phyloP scores from a whole-genome alignment of 2,329 filamentous ascomycete genomes.

The Coleophoma cylindrospora region DNA sequence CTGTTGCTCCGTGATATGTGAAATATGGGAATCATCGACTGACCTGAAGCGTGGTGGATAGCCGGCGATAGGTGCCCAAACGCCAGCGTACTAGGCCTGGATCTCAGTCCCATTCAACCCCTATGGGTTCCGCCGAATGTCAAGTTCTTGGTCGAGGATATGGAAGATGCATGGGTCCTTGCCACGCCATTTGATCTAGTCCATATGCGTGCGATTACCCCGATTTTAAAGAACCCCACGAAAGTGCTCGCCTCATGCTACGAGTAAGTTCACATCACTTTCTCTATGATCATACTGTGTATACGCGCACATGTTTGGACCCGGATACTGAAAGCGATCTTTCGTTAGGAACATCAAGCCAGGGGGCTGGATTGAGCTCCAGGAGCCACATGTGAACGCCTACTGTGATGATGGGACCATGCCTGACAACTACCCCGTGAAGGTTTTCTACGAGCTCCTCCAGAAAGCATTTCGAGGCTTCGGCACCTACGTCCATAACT shows the following conservation, averaged over 20 bases:
- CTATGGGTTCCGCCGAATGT: conserved; percentile 23
- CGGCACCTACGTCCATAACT: conserved; percentile 5
- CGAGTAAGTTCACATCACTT: too few species aligned
- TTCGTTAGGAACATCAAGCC: conserved; percentile 7
- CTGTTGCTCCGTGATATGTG: background rate
- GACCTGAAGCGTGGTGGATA: background rate
- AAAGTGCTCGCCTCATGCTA: background rate
- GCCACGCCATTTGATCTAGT: conserved; percentile 30
- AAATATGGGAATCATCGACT: background rate
- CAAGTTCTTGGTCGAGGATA: conserved; percentile 25
- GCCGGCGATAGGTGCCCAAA: background rate
- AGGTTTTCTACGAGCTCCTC: conserved; percentile 2
- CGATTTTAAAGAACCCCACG: background rate
- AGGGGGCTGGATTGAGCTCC: conserved; percentile 12
- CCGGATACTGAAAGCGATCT: background rate
- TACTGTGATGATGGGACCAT: conserved; percentile 9
- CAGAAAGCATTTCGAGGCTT: conserved; percentile 3
- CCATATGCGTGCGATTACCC: conserved; percentile 22
- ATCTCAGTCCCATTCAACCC: background rate
- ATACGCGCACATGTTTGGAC: too few species aligned
- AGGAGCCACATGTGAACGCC: conserved; percentile 2
- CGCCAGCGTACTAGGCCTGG: background rate
- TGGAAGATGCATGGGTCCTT: conserved; percentile 23
- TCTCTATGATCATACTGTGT: too few species aligned
- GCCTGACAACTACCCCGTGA: background rate